A percentile compares a stretch with the other conserved stretches of the same genome.
Conservation (phyloP, 768 basidiomycete genomes). For the Tylopilus plumbeoviolaceoides region DNA sequence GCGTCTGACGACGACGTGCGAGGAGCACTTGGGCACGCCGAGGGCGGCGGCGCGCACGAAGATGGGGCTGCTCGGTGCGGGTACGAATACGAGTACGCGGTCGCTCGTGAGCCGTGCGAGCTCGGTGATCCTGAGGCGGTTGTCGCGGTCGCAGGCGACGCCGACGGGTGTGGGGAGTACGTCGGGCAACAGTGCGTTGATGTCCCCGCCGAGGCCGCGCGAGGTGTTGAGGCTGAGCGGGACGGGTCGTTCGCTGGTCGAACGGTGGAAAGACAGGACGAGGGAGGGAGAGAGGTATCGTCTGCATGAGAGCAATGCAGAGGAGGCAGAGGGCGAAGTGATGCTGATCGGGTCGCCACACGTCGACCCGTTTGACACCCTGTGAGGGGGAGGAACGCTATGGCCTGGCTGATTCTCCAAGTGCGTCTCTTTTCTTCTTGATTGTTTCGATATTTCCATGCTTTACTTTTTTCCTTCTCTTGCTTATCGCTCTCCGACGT, state of each 20-base stretch:
- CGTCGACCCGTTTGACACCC: conserved; percentile 3
- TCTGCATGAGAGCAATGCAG: neutral
- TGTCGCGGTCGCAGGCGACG: conserved; percentile 17
- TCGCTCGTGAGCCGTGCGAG: conserved; percentile 29
- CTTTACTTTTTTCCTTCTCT: neutral
- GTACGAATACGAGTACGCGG: neutral
- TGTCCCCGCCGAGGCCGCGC: conserved; percentile 2
- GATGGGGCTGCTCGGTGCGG: neutral
- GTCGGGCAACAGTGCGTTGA: neutral
- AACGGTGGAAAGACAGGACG: conserved; percentile 1
- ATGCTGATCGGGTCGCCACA: conserved; percentile 18
- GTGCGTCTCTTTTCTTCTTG: neutral
- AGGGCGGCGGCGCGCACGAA: neutral
- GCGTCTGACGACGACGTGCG: conserved; percentile 13
- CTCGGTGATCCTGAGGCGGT: conserved; percentile 22
- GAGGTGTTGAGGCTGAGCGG: conserved; percentile 2
- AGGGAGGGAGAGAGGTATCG: neutral
- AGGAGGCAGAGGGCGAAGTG: conserved; percentile 11
- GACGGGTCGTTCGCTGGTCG: neutral
- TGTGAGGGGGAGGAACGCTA: neutral
- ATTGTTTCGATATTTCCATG: neutral
- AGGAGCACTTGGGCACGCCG: neutral
- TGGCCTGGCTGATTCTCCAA: too few species aligned
- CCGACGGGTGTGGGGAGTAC: neutral
- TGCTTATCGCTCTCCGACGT: neutral